Evolutionary conservation across 805 yeast species (phyloP), one percentile per base, ranked within the genome.

Genomic region (Saccharomycopsis sp.): DNA sequence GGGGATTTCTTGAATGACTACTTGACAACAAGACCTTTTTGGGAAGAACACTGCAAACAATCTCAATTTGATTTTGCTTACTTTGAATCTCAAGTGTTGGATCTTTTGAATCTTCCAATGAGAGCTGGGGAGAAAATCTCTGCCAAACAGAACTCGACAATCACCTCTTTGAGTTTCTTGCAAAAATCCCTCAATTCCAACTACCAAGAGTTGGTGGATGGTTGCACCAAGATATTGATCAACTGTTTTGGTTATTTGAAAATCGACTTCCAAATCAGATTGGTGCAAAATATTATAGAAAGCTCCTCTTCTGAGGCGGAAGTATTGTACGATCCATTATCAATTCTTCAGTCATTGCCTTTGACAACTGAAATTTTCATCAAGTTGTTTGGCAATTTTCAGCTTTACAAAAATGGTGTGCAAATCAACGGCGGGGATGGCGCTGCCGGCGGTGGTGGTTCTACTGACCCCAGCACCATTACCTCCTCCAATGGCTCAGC

Each of bases 61-160:
- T 70, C 73, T 35, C 74, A 75, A 38, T 62, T 76, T 25, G 65
- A 71, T 34, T 69, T 76, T 48, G 57, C 54, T 16, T 64, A 59
- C 0, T 73, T 85, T 40, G 95, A 87, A 54, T 45, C 51, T 2
- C 63, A 69, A 4, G 55, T 86, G 9, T 67, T 81, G 16, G 63
- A 69, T n/a, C 58, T 81, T 40, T 71, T 86, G 12, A 69, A 81
- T 5, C 63, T 70, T 7, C 75, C 70, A 46, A 94, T 83, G 43
- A 73, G 74, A 52, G 65, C 67, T 40, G 58, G 56, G 6, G 61
- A 61, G 41, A 85, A 79, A 38, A 10, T 5, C 9, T 37, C 30
- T 15, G 17, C 17, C 17, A 43, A 39, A 22, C 42, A 39, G 10
- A 39, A 20, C 26, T 20, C 39, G 4, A 25, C 39, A 6, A 31